Evolutionary conservation across 2,329 filamentous ascomycete species (phyloP), one percentile per base, ranked within the genome.

Genomic region (Thermothelomyces thermophilus): DNA sequence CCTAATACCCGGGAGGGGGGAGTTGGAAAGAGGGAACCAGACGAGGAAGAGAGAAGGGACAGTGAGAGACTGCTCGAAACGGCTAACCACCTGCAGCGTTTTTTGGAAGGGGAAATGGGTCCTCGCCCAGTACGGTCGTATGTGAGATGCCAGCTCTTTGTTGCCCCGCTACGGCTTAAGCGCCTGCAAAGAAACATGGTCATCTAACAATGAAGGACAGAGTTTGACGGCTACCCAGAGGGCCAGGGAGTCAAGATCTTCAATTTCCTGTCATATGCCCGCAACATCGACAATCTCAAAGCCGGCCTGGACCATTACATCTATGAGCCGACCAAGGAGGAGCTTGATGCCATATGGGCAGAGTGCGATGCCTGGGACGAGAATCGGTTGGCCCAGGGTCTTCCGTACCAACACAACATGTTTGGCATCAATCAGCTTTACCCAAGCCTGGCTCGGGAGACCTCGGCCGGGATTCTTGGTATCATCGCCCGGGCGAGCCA

Each of bases 181-280:
- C 24, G n/a, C 24, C 24, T 26, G 24, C 9, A 9, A 26, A 26
- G 9, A 26, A 26, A 26, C 5, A 9, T 5, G 9, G 9, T 5
- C 24, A 26, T 5, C 24, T 26, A 9, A 26, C 24, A 9, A 5
- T 26, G 24, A 5, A 5, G 24, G 24, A n/a, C 33, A 10, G 13
- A 50, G 35, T 56, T 36, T 3, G 48, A 56, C 22, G 53, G 53
- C 37, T 53, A 53, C 40, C 51, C 53, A 1, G 53, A 56, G 24
- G 51, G 36, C 2, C 46, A 51, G 37, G 53, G 53, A 41, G 33
- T 39, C 28, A 53, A 44, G 35, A 13, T 56, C 19, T 19, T 49
- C 35, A 35, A 34, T 3, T 56, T 56, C 20, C 31, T 56, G 22
- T 51, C 51, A 4, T 45, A 49, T 28, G 48, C 48, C 17, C 41